Conservation (phyloP, 2,329 filamentous ascomycete species). For the Botryosphaeria dothidea region DNA sequence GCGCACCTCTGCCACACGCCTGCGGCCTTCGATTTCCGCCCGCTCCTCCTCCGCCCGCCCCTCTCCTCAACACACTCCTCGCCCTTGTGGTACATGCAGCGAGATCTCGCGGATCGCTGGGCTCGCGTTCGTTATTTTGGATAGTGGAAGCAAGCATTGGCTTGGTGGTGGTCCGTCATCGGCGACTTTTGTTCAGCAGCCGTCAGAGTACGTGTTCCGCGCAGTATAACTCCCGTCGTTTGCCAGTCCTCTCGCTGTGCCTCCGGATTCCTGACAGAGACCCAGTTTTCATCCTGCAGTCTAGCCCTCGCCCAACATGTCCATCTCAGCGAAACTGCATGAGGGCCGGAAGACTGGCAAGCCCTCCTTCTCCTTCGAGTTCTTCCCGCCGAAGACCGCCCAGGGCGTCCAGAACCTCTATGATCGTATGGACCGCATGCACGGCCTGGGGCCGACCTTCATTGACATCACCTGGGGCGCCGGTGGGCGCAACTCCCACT, state of each 20-base stretch:
- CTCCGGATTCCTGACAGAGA: background rate
- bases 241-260: background rate
- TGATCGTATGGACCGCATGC: slow-evolving; percentile 99
- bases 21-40: background rate
- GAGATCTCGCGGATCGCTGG: slow-evolving; percentile 54
- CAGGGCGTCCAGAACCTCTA: slow-evolving; percentile 99
- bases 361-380: slow-evolving; percentile 97
- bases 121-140: slow-evolving; percentile 48
- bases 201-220: background rate
- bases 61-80: slow-evolving; percentile 2
- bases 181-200: slow-evolving; percentile 1
- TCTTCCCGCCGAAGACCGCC: slow-evolving; percentile 96
- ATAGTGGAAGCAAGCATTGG: slow-evolving; percentile 31
- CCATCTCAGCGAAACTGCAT: slow-evolving; percentile 88
- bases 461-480: slow-evolving; percentile 99
- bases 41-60: background rate
- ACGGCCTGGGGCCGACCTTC: slow-evolving; percentile 88
- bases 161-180: slow-evolving; percentile 12
- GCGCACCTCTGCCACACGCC: slow-evolving; percentile 3
- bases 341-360: slow-evolving; percentile 76
- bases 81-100: slow-evolving; percentile 51
- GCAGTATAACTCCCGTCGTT: background rate
- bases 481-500: slow-evolving; percentile 82
- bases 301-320: slow-evolving; percentile 64
- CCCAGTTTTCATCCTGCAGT: background rate